These are phyloP conservation scores for Platismatia glauca DNA, from an alignment of 495 filamentous ascomycete species.

Conservation along the genomic window DNA sequence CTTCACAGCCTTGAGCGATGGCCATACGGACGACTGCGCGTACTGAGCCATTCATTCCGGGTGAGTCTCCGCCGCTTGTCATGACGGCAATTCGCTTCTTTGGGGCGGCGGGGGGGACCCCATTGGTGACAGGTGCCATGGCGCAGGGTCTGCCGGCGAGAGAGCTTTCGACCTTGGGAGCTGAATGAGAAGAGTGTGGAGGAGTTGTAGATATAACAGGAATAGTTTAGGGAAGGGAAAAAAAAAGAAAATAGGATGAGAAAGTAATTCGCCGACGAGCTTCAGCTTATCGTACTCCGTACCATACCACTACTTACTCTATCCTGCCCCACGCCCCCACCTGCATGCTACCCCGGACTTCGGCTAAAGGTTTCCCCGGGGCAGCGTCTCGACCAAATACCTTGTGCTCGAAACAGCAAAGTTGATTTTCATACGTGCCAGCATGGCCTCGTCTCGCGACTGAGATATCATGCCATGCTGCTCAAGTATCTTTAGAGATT, in stretches of 20 bases:
- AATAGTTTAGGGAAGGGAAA: neutral
- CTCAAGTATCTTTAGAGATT: too few species aligned
- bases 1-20: slow-evolving; percentile 76
- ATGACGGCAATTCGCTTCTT: slow-evolving; percentile 75
- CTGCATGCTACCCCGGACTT: neutral
- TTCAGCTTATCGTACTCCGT: neutral
- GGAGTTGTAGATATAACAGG: neutral
- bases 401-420: neutral
- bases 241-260: neutral
- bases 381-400: neutral
- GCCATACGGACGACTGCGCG: slow-evolving; percentile 90
- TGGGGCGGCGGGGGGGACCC: slow-evolving; percentile 22
- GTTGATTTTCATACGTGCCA: neutral
- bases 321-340: neutral
- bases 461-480: neutral
- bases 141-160: neutral
- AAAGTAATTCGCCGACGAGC: neutral
- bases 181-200: neutral
- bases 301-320: too few species aligned
- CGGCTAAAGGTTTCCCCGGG: slow-evolving; percentile 1
- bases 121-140: slow-evolving; percentile 16
- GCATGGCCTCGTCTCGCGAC: neutral
- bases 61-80: slow-evolving; percentile 95
- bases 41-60: slow-evolving; percentile 95
- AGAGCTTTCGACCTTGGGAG: neutral